phyloP scores from a whole-genome alignment of 2,329 filamentous ascomycete species.

The Neofusicoccum cordaticola region DNA sequence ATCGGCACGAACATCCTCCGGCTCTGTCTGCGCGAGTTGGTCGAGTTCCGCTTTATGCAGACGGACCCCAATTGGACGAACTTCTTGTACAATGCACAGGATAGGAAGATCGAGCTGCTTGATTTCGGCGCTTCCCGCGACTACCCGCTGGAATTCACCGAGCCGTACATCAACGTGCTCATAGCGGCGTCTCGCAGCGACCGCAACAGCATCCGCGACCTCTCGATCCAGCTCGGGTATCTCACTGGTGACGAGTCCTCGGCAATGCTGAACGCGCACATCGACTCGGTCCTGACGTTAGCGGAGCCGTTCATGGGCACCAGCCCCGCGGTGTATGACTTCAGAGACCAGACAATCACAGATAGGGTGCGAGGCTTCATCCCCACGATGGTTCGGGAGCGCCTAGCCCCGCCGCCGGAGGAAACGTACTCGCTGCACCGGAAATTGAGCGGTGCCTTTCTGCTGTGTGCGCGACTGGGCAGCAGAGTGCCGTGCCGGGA shows the following conservation, averaged over 20 bases:
- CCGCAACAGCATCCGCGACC: conserved; percentile 57
- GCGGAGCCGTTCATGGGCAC: conserved; percentile 78
- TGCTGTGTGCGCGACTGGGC: conserved; percentile 82
- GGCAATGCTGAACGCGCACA: conserved; percentile 85
- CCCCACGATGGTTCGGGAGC: conserved; percentile 87
- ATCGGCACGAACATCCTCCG: conserved; percentile 92
- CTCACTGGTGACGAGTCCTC: conserved; percentile 85
- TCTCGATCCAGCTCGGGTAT: conserved; percentile 80
- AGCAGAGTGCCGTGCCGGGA: conserved; percentile 78
- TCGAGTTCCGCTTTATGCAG: conserved; percentile 97
- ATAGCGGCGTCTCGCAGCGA: conserved; percentile 75
- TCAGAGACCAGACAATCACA: conserved; percentile 91
- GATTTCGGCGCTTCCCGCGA: conserved; percentile 94
- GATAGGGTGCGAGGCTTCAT: conserved; percentile 86
- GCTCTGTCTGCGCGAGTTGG: conserved; percentile 87
- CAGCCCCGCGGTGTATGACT: conserved; percentile 88
- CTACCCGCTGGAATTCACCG: conserved; percentile 76
- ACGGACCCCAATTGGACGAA: conserved; percentile 99
- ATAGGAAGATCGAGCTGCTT: conserved; percentile 77
- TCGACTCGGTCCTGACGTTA: conserved; percentile 82
- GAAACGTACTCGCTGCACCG: conserved; percentile 96
- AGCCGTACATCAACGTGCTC: conserved; percentile 75
- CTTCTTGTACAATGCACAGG: conserved; percentile 79
- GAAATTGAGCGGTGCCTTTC: conserved; percentile 91
- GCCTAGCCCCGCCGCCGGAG: conserved; percentile 86